These are phyloP conservation scores for Aquanectria penicillioides DNA, from an alignment of 2,329 filamentous ascomycete genomes.

Conservation along the genomic window DNA sequence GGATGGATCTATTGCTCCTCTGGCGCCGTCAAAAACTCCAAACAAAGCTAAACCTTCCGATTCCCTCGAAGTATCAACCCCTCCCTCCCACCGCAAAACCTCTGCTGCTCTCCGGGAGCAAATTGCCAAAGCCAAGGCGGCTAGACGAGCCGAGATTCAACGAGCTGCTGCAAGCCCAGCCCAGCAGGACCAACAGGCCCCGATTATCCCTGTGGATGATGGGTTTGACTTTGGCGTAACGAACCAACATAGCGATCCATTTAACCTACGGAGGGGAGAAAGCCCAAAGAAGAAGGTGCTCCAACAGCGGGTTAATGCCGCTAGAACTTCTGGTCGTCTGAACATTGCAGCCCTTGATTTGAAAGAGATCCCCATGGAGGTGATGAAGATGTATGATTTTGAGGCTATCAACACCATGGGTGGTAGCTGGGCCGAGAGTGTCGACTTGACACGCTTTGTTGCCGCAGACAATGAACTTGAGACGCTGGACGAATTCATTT, in stretches of 20 bases:
- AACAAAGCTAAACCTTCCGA: slow-evolving; percentile 10
- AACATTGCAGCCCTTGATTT: slow-evolving; percentile 90
- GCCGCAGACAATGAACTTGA: slow-evolving; percentile 92
- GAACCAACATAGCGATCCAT: slow-evolving; percentile 72
- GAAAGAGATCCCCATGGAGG: slow-evolving; percentile 81
- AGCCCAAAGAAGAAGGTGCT: slow-evolving; percentile 73
- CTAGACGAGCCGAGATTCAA: slow-evolving; percentile 66
- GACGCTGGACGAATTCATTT: slow-evolving; percentile 75
- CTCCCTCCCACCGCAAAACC: slow-evolving; percentile 65
- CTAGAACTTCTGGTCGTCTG: slow-evolving; percentile 80
- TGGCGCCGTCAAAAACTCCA: slow-evolving; percentile 30
- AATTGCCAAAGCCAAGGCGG: slow-evolving; percentile 91
- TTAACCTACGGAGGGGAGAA: slow-evolving; percentile 71
- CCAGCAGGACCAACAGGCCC: slow-evolving; percentile 33
- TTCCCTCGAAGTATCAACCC: slow-evolving; percentile 29
- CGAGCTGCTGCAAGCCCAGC: slow-evolving; percentile 40
- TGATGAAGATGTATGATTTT: slow-evolving; percentile 90
- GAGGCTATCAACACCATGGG: slow-evolving; percentile 71
- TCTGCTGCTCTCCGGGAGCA: slow-evolving; percentile 87
- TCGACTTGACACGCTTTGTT: slow-evolving; percentile 85
- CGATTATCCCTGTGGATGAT: slow-evolving; percentile 58
- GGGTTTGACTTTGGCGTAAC: slow-evolving; percentile 61
- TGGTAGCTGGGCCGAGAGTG: slow-evolving; percentile 87
- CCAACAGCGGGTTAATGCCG: slow-evolving; percentile 76
- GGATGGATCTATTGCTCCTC: slow-evolving; percentile 44